Percentiles rank a stretch among this genome's conserved stretches.
Conservation (phyloP, 345 rosid species). For the Ricinus communis region DNA sequence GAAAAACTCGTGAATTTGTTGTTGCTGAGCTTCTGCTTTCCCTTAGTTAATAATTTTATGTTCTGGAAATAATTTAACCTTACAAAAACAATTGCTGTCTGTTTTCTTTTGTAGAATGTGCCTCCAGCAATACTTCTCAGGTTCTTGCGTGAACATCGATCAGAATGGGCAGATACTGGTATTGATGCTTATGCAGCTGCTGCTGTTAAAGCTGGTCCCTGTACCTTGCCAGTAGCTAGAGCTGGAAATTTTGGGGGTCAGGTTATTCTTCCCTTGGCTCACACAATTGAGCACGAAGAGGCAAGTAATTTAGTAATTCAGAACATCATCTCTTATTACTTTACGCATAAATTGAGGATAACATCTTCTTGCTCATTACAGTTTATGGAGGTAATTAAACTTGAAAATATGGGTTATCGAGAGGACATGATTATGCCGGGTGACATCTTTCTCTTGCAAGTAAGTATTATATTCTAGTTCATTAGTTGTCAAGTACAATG, state of each 20-base stretch:
- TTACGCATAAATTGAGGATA: not conserved
- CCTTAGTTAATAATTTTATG: not conserved
- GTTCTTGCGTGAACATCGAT: slow-evolving; percentile 94
- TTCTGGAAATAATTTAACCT: not conserved
- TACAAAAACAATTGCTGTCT: not conserved
- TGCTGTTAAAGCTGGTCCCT: slow-evolving; percentile 91
- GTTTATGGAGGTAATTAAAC: slow-evolving; percentile 92
- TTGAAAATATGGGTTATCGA: slow-evolving; percentile 85
- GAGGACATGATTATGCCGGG: slow-evolving; percentile 85
- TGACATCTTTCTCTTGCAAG: slow-evolving; percentile 91
- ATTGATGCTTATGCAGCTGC: slow-evolving; percentile 96
- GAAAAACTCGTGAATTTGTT: not conserved
- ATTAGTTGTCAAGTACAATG: not conserved
- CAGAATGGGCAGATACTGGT: slow-evolving; percentile 98
- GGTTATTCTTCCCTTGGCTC: slow-evolving; percentile 95
- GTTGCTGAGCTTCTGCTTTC: not conserved
- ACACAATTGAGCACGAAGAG: slow-evolving; percentile 96
- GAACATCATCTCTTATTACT: too few species aligned
- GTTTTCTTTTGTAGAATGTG: slow-evolving; percentile 56
- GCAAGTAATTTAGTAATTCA: slow-evolving; percentile 41
- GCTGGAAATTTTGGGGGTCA: slow-evolving; percentile 90
- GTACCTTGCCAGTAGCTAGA: slow-evolving; percentile 73
- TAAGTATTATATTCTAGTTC: slow-evolving; percentile 28
- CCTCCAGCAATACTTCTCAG: slow-evolving; percentile 95
- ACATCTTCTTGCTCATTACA: slow-evolving; percentile 24